Evolutionary conservation across 768 basidiomycete genomes (phyloP), one percentile per base, ranked within the genome.

Genomic region (Mycena kentingensis): DNA sequence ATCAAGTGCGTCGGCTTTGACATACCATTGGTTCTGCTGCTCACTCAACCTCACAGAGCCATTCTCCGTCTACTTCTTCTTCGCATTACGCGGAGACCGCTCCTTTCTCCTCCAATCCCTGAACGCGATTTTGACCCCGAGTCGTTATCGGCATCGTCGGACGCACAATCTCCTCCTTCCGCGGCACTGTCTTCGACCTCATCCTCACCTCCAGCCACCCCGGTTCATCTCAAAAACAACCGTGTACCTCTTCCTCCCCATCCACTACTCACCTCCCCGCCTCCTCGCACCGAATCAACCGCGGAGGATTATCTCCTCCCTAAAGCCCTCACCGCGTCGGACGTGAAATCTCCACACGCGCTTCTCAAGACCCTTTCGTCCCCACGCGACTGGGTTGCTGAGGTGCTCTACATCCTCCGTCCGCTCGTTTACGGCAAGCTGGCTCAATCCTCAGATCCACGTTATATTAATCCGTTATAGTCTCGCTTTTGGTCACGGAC

Each of bases 51-150:
- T 19, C 34, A 10, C 57, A 97, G 94, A 71, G 88, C 84, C 24
- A 60, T 82, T 24, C 77, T 98, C 34, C 87, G 91, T 15, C 68
- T 97, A 12, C 62, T 84, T 7, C 70, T 98, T 19, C 69, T 98
- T 47, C 79, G 79, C 46, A 77, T 88, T 55, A 95, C 94, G 1
- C 80, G 78, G 46, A 77, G 90, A 58, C 91, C 96, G 11, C 63
- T 93, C 21, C 66, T 95, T 12, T 78, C 81, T 2, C 87, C 87
- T 3, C 87, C 89, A 18, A 83, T 93, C 48, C 93, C 94, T 13
- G 90, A 93, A 69, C 84, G 94, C 46, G 93, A 94, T 60, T 79
- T 92, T 56, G 94, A 95, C 67, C 87, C 89, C 4, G 76, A 87
- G 5, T 75, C 78, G 39, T 64, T 93, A 7, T 79, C 85, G 13